A percentile compares a stretch with the other conserved stretches of the same genome.
phyloP scores from a whole-genome alignment of 2,329 filamentous ascomycete species.

The Rhinocladiella mackenziei region DNA sequence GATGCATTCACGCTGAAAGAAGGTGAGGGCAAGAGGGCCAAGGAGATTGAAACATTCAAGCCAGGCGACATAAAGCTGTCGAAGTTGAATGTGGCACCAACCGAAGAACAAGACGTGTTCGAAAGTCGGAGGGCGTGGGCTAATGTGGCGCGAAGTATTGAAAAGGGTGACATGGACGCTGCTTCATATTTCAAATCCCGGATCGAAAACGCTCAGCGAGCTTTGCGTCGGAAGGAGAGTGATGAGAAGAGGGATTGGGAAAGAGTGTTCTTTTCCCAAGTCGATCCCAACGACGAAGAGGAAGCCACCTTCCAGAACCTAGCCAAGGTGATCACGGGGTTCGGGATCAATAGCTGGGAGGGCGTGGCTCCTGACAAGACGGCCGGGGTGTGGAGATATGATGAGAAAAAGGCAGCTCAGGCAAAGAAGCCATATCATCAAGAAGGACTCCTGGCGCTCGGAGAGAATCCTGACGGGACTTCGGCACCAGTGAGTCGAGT shows the following conservation, averaged over 20 bases:
- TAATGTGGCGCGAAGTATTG: conserved; percentile 78
- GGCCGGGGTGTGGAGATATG: conserved; percentile 67
- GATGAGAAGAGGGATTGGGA: conserved; percentile 74
- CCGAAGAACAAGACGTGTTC: conserved; percentile 79
- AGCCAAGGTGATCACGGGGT: conserved; percentile 36
- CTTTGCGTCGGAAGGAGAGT: conserved; percentile 68
- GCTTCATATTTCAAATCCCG: conserved; percentile 77
- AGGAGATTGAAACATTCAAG: conserved; percentile 54
- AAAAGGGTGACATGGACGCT: conserved; percentile 76
- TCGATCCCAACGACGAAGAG: conserved; percentile 34
- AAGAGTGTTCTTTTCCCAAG: conserved; percentile 67
- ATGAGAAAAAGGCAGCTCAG: conserved; percentile 49
- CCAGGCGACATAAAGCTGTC: conserved; percentile 54
- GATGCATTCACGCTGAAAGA: conserved; percentile 27
- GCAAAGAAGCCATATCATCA: conserved; percentile 44
- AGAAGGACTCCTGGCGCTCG: conserved; percentile 40
- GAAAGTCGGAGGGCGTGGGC: conserved; percentile 87
- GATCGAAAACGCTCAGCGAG: conserved; percentile 87
- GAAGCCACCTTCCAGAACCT: conserved; percentile 42
- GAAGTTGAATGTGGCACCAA: conserved; percentile 65
- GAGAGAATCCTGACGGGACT: conserved; percentile 29
- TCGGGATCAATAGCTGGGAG: conserved; percentile 34
- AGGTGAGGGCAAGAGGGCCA: conserved; percentile 40
- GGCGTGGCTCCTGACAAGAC: conserved; percentile 61
- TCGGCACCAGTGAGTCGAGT: conserved; percentile 25